phyloP scores from a whole-genome alignment of 129 eudicot genomes.

The Chrysanthemum makinoi region DNA sequence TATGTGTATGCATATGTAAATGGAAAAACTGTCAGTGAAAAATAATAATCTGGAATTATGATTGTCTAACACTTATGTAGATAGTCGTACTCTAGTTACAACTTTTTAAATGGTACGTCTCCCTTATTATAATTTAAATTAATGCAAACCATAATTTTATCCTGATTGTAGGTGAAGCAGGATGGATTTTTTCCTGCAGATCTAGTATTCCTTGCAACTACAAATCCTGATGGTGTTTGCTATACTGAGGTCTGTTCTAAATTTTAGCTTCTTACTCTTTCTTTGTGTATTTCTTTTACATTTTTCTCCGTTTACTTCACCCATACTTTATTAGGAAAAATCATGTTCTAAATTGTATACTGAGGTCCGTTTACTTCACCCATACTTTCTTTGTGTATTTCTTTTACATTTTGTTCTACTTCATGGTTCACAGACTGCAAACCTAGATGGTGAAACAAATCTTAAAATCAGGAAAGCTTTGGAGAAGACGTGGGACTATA shows the following conservation, averaged over 20 bases:
- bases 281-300: not conserved
- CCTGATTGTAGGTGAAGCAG: slow-evolving; percentile 71
- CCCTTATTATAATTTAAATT: not conserved
- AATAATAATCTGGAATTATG: not conserved
- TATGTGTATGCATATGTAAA: no score
- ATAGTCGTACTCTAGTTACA: slow-evolving; percentile 4
- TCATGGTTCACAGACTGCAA: slow-evolving; percentile 70
- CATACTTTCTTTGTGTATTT: no score
- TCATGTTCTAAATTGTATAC: no score
- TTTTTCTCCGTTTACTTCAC: not conserved
- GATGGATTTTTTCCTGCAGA: slow-evolving; percentile 96
- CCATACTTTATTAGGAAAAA: not conserved
- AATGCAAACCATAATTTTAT: slow-evolving; percentile 19
- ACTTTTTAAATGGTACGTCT: not conserved
- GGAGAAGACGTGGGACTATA: slow-evolving; percentile 95
- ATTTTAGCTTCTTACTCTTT: not conserved
- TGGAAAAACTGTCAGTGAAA: no score
- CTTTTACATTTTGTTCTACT: no score
- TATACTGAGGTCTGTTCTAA: slow-evolving; percentile 62
- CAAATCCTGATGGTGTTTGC: slow-evolving; percentile 96
- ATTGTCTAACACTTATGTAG: not conserved
- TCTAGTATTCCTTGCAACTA: slow-evolving; percentile 82
- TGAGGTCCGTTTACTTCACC: no score
- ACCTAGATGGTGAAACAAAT: slow-evolving; percentile 98
- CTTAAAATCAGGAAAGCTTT: slow-evolving; percentile 94